These are phyloP conservation scores for Amanita exitialis DNA, from an alignment of 768 basidiomycete species.

Conservation along the genomic window DNA sequence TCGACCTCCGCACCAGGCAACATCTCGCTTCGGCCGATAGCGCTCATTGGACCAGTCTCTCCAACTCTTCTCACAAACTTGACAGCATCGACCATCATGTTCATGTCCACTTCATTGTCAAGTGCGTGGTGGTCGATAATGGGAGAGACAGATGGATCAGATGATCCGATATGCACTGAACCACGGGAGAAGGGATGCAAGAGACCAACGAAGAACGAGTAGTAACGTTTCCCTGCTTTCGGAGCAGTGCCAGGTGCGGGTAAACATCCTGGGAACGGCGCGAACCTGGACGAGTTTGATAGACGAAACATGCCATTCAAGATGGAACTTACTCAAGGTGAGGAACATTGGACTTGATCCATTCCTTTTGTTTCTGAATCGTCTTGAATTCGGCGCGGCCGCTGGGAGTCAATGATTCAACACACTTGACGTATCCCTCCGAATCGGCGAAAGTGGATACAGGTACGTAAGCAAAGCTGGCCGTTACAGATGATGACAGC, in stretches of 20 bases:
- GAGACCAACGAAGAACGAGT: neutral
- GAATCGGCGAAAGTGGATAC: neutral
- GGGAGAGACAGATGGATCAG: slow-evolving; percentile 4
- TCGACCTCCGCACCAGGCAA: neutral
- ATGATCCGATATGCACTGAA: slow-evolving; percentile 4
- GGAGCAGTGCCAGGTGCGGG: neutral
- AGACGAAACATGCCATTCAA: neutral
- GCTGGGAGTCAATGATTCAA: neutral
- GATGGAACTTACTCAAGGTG: slow-evolving; percentile 1
- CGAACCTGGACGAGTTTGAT: neutral
- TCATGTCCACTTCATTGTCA: slow-evolving; percentile 2
- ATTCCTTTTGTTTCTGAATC: slow-evolving; percentile 1
- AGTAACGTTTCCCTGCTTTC: slow-evolving; percentile 3
- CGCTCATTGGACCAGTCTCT: neutral
- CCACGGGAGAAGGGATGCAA: slow-evolving; percentile 3
- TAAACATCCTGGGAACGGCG: slow-evolving; percentile 1
- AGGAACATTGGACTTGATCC: slow-evolving; percentile 2
- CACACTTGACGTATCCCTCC: neutral
- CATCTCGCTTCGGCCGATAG: slow-evolving; percentile 1
- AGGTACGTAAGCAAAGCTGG: neutral
- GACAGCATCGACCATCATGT: neutral
- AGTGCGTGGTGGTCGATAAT: slow-evolving; percentile 7
- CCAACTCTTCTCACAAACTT: neutral
- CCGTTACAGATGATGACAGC: neutral
- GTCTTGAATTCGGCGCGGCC: neutral